These are phyloP conservation scores for Pseudozyma pruni DNA, from an alignment of 1,284 basidiomycete genomes.

Conservation along the genomic window DNA sequence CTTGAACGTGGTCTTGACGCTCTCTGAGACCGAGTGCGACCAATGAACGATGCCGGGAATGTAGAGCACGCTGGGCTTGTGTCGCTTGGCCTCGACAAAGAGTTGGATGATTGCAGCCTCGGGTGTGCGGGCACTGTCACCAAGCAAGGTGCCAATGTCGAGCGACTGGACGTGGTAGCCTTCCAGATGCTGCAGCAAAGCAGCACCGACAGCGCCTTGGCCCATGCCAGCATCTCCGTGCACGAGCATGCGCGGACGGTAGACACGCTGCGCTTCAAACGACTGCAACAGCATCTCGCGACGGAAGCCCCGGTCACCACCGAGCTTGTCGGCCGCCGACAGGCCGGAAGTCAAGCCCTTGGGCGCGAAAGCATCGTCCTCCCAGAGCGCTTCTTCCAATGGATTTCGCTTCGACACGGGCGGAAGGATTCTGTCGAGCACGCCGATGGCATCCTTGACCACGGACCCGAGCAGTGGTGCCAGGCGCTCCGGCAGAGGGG, in stretches of 20 bases:
- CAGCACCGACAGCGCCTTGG: constrained; percentile 87
- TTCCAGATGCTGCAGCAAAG: constrained; percentile 90
- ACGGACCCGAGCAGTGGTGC: constrained; percentile 79
- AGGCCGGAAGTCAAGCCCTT: constrained; percentile 58
- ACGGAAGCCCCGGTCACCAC: constrained; percentile 57
- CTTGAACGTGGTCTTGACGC: constrained; percentile 83
- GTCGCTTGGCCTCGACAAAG: constrained; percentile 97
- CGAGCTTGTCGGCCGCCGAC: constrained; percentile 47
- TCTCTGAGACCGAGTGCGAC: constrained; percentile 85
- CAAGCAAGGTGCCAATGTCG: constrained; percentile 86
- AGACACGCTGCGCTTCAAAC: constrained; percentile 88
- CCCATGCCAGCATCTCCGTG: constrained; percentile 88
- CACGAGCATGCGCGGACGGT: constrained; percentile 87
- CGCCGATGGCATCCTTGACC: constrained; percentile 78
- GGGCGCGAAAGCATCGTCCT: constrained; percentile 74
- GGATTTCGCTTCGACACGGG: constrained; percentile 68
- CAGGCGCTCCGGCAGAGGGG: constrained; percentile 87
- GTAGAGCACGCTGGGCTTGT: constrained; percentile 94
- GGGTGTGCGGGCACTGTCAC: constrained; percentile 86
- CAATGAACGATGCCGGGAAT: constrained; percentile 89
- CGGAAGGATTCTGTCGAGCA: constrained; percentile 72
- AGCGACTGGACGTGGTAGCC: constrained; percentile 94
- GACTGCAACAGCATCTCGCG: constrained; percentile 72
- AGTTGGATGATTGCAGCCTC: constrained; percentile 94
- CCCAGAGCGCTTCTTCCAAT: constrained; percentile 90